Evolutionary conservation across 441 rosid species (phyloP).

Genomic region (Croton laevigatus): DNA sequence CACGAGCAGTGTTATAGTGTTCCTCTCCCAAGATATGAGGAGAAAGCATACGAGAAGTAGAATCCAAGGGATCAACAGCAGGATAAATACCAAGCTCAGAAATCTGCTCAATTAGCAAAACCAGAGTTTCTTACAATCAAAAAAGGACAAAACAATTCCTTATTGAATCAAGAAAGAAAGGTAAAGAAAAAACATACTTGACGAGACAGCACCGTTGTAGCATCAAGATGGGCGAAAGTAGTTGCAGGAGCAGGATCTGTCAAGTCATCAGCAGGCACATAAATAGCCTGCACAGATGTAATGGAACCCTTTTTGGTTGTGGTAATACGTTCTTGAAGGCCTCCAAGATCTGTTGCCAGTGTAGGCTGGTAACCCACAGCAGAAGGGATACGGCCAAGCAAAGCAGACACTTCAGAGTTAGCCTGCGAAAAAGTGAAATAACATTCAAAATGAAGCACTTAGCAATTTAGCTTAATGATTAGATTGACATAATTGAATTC

Average conservation of each 20-base stretch:
- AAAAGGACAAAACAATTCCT: background rate
- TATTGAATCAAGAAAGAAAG: background rate
- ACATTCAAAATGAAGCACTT: background rate
- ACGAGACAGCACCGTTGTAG: conserved; percentile 94
- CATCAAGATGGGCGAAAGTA: conserved; percentile 98
- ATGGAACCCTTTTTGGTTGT: conserved; percentile 98
- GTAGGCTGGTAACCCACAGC: conserved; percentile 99
- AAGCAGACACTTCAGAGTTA: conserved; percentile 97
- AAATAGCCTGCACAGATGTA: conserved; percentile 96
- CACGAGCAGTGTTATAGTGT: conserved; percentile 96
- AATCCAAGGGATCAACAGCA: conserved; percentile 96
- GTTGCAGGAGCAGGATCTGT: conserved; percentile 99
- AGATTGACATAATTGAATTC: background rate
- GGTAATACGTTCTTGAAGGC: conserved; percentile 96
- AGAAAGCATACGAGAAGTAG: conserved; percentile 97
- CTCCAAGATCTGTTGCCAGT: conserved; percentile 98
- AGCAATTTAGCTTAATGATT: background rate
- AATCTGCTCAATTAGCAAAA: conserved; percentile 39
- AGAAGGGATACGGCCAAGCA: conserved; percentile 99
- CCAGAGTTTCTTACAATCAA: background rate
- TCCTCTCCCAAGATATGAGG: conserved; percentile 94
- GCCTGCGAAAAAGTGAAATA: conserved; percentile 42
- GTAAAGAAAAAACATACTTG: conserved; percentile 42
- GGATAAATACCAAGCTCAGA: conserved; percentile 98
- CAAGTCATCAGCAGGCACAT: conserved; percentile 98